Base-by-base conservation (phyloP, 345 rosid species). In the Jatropha curcas region DNA sequence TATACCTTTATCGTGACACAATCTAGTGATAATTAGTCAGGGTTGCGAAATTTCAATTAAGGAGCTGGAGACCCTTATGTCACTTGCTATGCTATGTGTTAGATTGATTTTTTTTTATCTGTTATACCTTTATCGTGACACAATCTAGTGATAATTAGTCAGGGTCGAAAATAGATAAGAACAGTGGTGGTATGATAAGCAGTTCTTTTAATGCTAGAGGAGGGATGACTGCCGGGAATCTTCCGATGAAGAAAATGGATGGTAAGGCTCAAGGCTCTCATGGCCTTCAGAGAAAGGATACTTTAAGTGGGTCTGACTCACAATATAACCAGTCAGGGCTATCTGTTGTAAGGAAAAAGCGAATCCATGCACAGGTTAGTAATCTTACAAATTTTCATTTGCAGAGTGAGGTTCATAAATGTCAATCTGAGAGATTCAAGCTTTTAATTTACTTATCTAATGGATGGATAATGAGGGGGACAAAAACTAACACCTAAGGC, bases 331-430 rank as follows among this genome's bases (percentile, higher is more conserved):
- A 84, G 61, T 90, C 93, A 63, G 80, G 92, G 77, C 80, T 85
- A 31, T 80, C 91, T 48, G 86, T 93, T 73, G 86, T 86, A 53
- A 88, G 92, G 78, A 95, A 95, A 81, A 95, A 89, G 79, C 94
- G 97, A 65, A 88, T 95, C 68, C 98, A 88, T 77, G 76, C 90
- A 56, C 98, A 92, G 98, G 97, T 95, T 78, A 67, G 89, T 77
- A 39, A 77, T 79, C 52, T 43, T 50, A 4, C 2, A 30, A 13
- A 20, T 27, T 52, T 30, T 30, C 25, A 27, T n/a, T 9, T 16
- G 13, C 19, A 43, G 20, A 6, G 14, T 35, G 30, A 64, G 56
- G 33, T 56, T n/a, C 20, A 20, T 43, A 19, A 52, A 16, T 68
- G 43, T 48, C 12, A 60, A 46, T 60, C 33, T 67, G 61, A 50